Base-by-base conservation (phyloP, 2,329 filamentous ascomycete species). In the Arthrobotrys sphaeroides region DNA sequence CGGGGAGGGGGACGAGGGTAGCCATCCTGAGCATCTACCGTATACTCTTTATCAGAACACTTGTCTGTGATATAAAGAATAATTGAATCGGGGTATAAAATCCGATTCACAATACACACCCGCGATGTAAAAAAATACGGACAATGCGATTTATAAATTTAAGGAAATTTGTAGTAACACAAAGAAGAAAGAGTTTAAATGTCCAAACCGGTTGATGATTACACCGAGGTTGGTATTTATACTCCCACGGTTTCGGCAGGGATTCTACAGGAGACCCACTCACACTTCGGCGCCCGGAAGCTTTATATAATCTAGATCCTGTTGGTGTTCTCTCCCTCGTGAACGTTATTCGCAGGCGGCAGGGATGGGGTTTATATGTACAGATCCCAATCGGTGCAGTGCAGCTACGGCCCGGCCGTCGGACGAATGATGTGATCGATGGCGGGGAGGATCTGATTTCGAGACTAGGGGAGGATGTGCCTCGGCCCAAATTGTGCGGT, bases 1-100 rank as follows among this genome's bases (percentile, higher is more conserved):
- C 88, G 3, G 90, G 89, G 12, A 98, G 86, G 16, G 86, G 82
- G 26, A 88, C 86, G 5, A 93, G 85, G 51, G 26, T 55, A 36
- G 51, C 51, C 51, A 55, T 55, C 38, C 51, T 83, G 68, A 88
- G 85, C 89, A 91, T 92, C 26, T 78, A 85, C 64, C 77, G 80
- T 80, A 12, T 78, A 55, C 78, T 28, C 5, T 18, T 33, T 57
- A 20, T 13, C 31, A 53, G 33, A 12, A 40, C 40, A 20, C 16
- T 22, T 2, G 26, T 5, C 38, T 38, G 26, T n/a, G 28, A 22
- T 38, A 55, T 55, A 40, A 43, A 43, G 40, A 43, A 43, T 20
- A 43, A 43, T 5, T 5, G 6, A 43, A 43, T 12, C 6, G 10
- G 16, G 5, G 22, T 20, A 20, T 43, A 43, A n/a, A n/a, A n/a